phyloP scores from a whole-genome alignment of 768 basidiomycete species.

The Lactarius hengduanensis region DNA sequence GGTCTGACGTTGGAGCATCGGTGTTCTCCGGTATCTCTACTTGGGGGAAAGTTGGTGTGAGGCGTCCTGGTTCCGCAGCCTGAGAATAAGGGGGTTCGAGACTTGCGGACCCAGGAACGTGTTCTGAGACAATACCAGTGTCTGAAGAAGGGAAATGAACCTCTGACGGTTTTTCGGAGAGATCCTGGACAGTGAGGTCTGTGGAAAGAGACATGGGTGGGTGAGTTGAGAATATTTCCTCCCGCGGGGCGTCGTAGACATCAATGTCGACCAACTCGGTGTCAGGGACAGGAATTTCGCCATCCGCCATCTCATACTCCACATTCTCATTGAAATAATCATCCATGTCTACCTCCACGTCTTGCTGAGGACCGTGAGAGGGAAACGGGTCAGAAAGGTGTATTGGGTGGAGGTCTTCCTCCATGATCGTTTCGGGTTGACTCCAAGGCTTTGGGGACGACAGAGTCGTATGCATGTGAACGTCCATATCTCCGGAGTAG shows the following conservation, averaged over 20 bases:
- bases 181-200: constrained; percentile 11
- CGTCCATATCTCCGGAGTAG: constrained; percentile 27
- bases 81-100: constrained; percentile 40
- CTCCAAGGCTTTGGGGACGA: constrained; percentile 29
- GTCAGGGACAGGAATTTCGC: constrained; percentile 16
- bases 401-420: constrained; percentile 26
- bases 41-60: constrained; percentile 8
- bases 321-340: constrained; percentile 25
- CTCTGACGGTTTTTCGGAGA: constrained; percentile 1
- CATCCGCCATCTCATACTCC: constrained; percentile 31
- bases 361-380: constrained; percentile 24
- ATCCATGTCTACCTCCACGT: constrained; percentile 31
- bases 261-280: constrained; percentile 29
- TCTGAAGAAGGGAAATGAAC: constrained; percentile 17
- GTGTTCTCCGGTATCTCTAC: background rate
- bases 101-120: constrained; percentile 61
- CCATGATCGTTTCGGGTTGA: constrained; percentile 28
- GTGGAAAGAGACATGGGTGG: constrained; percentile 9
- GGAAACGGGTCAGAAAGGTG: constrained; percentile 12
- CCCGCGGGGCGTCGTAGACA: constrained; percentile 26
- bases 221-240: constrained; percentile 13
- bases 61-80: constrained; percentile 28
- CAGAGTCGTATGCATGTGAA: constrained; percentile 29
- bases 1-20: background rate
- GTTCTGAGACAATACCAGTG: constrained; percentile 68